Evolutionary conservation across 177 flowering plant species (phyloP).

Genomic region (Tripterygium wilfordii): DNA sequence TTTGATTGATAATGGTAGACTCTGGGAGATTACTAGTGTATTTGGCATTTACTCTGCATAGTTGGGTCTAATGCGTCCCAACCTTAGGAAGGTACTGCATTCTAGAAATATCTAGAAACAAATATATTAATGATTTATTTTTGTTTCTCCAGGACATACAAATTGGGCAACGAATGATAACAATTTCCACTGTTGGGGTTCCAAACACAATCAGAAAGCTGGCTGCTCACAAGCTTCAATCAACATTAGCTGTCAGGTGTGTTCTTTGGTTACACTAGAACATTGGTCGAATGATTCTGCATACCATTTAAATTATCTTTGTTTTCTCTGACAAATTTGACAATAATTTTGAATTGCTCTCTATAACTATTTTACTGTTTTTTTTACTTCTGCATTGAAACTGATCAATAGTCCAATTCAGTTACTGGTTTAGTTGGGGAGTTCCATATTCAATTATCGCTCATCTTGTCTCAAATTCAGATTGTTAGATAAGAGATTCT

Average conservation of each 20-base stretch:
- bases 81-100: no score
- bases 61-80: no score
- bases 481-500: no score
- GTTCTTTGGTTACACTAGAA: background rate
- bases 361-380: background rate
- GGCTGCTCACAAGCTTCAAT: slow-evolving; percentile 92
- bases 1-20: no score
- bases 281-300: background rate
- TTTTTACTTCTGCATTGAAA: background rate
- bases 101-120: no score
- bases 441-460: no score
- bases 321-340: background rate
- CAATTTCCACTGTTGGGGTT: slow-evolving; percentile 96
- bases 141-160: slow-evolving; percentile 56
- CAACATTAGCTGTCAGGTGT: slow-evolving; percentile 95
- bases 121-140: slow-evolving; percentile 1
- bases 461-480: no score
- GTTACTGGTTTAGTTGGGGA: no score
- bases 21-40: no score
- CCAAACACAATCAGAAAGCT: slow-evolving; percentile 89
- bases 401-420: no score
- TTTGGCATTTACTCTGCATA: no score
- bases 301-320: background rate
- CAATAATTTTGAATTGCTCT: background rate
- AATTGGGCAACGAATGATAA: slow-evolving; percentile 99